Evolutionary conservation across 768 basidiomycete genomes (phyloP).

Genomic region (Pisolithus sp.): DNA sequence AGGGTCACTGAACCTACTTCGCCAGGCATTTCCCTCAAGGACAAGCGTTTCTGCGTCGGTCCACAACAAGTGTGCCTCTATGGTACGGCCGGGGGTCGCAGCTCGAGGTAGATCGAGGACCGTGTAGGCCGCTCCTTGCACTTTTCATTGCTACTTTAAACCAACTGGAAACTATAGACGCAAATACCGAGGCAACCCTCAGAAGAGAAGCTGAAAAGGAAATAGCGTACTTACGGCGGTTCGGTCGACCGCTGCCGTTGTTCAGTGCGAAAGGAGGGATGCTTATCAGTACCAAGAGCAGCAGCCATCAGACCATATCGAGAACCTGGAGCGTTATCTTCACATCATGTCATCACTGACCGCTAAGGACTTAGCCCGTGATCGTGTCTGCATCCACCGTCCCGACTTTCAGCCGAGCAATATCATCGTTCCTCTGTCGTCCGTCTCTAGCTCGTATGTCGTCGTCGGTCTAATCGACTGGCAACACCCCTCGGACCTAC

Average conservation of each 20-base stretch:
- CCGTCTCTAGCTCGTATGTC: conserved; percentile 36
- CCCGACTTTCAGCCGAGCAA: conserved; percentile 39
- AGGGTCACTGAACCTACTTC: not conserved
- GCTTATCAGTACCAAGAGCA: conserved; percentile 43
- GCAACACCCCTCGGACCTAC: conserved; percentile 52
- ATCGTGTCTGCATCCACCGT: conserved; percentile 43
- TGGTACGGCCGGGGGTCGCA: conserved; percentile 47
- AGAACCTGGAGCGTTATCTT: conserved; percentile 43
- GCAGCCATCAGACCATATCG: conserved; percentile 40
- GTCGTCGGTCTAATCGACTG: conserved; percentile 41
- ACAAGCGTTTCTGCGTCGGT: conserved; percentile 40
- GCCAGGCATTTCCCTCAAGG: conserved; percentile 30
- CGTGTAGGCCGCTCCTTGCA: conserved; percentile 38
- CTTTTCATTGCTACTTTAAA: conserved; percentile 18
- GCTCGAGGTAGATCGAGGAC: conserved; percentile 46
- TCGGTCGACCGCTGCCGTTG: not conserved
- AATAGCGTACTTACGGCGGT: not conserved
- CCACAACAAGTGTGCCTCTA: conserved; percentile 35
- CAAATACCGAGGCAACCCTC: not conserved
- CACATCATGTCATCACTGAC: conserved; percentile 29
- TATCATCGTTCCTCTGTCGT: conserved; percentile 40
- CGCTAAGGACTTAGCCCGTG: conserved; percentile 32
- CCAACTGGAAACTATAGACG: not conserved
- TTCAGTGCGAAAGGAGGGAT: conserved; percentile 23
- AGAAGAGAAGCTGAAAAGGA: not conserved